phyloP scores from a whole-genome alignment of 1,139 yeast genomes.

The Magnusiomyces ingens region DNA sequence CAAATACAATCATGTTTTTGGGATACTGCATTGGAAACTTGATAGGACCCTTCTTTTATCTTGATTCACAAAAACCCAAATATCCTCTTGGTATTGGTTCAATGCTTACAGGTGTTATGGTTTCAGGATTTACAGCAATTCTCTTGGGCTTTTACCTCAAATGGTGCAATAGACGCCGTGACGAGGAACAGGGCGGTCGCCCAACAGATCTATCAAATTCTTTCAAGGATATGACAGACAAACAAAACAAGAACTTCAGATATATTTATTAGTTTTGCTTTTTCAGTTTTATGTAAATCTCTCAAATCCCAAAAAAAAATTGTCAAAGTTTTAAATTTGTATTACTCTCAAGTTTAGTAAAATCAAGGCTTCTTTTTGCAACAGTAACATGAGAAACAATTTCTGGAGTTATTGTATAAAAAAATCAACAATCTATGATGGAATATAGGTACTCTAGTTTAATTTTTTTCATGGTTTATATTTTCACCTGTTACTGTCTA shows the following conservation, averaged over 20 bases:
- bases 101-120: conserved; percentile 35
- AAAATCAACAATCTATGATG: too few species aligned
- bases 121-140: conserved; percentile 26
- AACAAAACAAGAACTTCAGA: conserved; percentile 54
- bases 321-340: neutral
- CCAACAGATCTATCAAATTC: conserved; percentile 32
- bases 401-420: too few species aligned
- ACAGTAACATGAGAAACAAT: too few species aligned
- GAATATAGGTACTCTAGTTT: too few species aligned
- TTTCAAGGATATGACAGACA: conserved; percentile 57
- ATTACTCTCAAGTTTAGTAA: too few species aligned
- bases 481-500: too few species aligned
- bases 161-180: conserved; percentile 29
- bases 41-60: conserved; percentile 49
- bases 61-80: conserved; percentile 42
- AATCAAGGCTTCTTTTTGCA: too few species aligned
- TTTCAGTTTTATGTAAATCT: neutral
- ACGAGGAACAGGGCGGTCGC: conserved; percentile 10
- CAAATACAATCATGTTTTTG: conserved; percentile 39
- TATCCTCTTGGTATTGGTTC: conserved; percentile 42
- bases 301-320: neutral
- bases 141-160: conserved; percentile 31
- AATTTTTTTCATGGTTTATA: too few species aligned
- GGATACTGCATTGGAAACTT: conserved; percentile 53
- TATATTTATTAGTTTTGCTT: conserved; percentile 38